Evolutionary conservation across 1,284 basidiomycete species (phyloP).

Genomic region (Ceratobasidium sp.): DNA sequence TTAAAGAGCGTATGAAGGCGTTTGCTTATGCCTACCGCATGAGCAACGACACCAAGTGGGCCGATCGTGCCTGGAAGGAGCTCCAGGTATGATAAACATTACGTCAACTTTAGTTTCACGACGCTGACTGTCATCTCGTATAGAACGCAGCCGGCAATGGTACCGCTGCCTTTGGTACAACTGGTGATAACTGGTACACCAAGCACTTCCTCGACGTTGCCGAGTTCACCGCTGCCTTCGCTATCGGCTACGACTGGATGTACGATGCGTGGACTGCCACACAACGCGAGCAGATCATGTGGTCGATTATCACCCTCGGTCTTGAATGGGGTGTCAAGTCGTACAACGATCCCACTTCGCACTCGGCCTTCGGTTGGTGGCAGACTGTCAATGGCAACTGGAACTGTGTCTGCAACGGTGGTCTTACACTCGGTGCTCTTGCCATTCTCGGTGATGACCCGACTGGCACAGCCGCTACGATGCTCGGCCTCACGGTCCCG

Average conservation of each 20-base stretch:
- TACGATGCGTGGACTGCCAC: conserved; percentile 85
- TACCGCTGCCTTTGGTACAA: conserved; percentile 73
- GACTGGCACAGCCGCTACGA: conserved; percentile 75
- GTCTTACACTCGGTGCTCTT: conserved; percentile 89
- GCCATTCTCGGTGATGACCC: conserved; percentile 91
- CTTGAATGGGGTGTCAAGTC: conserved; percentile 73
- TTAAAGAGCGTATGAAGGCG: conserved; percentile 93
- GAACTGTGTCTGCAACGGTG: conserved; percentile 83
- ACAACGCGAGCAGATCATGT: conserved; percentile 79
- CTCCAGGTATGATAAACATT: conserved; percentile 70
- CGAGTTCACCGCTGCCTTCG: conserved; percentile 89
- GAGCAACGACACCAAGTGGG: conserved; percentile 91
- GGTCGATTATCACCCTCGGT: conserved; percentile 84
- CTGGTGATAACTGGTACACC: conserved; percentile 80
- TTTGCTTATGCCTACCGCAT: conserved; percentile 93
- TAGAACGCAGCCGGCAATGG: conserved; percentile 80
- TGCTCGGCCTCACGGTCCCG: conserved; percentile 77
- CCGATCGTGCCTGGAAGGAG: conserved; percentile 87
- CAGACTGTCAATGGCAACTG: conserved; percentile 62
- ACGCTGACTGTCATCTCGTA: conserved; percentile 1
- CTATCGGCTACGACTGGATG: conserved; percentile 96
- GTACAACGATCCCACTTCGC: conserved; percentile 58
- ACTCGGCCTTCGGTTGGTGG: conserved; percentile 62
- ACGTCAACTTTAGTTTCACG: conserved; percentile 46
- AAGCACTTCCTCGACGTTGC: conserved; percentile 94